Base-by-base conservation (phyloP, 2,329 filamentous ascomycete species). In the Cordyceps javanica region DNA sequence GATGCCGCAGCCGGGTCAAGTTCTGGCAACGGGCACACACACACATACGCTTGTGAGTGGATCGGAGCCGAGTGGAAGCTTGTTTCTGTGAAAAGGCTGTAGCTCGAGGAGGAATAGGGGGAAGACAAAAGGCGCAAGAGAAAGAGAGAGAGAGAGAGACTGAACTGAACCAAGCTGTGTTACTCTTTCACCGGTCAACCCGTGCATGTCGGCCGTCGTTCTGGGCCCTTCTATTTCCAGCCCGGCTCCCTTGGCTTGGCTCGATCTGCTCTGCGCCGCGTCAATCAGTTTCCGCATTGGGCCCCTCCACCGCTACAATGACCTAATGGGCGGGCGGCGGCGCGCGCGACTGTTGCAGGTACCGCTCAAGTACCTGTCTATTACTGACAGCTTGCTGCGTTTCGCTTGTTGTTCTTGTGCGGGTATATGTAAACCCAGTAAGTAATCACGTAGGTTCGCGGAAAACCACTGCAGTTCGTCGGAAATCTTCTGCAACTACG, bases 181-280 rank as follows among this genome's bases (percentile, higher is more conserved):
- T 41, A 6, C 16, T 39, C 10, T n/a, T 41, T 19, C 23, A 42
- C 39, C 38, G 26, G 51, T 44, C 26, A 44, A 42, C 39, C 25
- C 16, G 28, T 25, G 51, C 51, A 54, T 54, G 51, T 54, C 39
- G 13, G n/a, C 28, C 9, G 19, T 44, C 39, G 51, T 54, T 54
- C 51, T 54, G 39, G 51, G 51, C 51, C 51, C 51, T 44, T 54
- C 51, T 45, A 54, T 45, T 54, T 36, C 51, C 28, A 54, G 51
- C 51, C 51, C 51, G 26, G 32, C 39, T 36, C 39, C 38, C 51
- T 44, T 44, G 39, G 51, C 38, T 21, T 8, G 28, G 39, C 51
- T 45, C 51, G 51, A 54, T 54, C 51, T 54, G 28, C 51, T 54
- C 51, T 54, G 26, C 39, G 21, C 26, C 51, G 10, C 32, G 51